Percentiles rank a stretch among this genome's conserved stretches.
Evolutionary conservation across 2,329 filamentous ascomycete genomes (phyloP).

Genomic region (Cytospora chrysosperma): DNA sequence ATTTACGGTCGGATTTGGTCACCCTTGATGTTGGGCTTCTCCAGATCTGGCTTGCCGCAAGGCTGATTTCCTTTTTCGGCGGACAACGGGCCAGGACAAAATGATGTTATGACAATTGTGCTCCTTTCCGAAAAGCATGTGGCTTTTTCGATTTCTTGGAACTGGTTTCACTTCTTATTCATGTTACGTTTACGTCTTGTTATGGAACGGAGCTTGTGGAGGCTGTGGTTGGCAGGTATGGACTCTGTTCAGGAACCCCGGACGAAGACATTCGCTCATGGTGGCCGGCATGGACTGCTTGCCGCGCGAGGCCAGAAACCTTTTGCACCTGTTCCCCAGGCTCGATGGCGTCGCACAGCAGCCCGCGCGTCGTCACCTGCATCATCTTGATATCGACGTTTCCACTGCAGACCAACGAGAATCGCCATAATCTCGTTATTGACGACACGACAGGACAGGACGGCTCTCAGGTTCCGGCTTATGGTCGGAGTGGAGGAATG

Average conservation of each 20-base stretch:
- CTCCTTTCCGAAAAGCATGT: slow-evolving; percentile 36
- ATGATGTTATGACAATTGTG: slow-evolving; percentile 42
- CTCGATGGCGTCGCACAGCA: slow-evolving; percentile 9
- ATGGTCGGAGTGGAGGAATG: slow-evolving; percentile 13
- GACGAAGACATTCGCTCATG: slow-evolving; percentile 24
- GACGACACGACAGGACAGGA: slow-evolving; percentile 23
- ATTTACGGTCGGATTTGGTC: slow-evolving; percentile 53
- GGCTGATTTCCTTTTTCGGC: slow-evolving; percentile 50
- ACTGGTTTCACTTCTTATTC: slow-evolving; percentile 39
- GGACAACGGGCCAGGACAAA: slow-evolving; percentile 43
- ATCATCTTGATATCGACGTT: slow-evolving; percentile 22
- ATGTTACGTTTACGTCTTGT: slow-evolving; percentile 26
- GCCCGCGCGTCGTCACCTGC: slow-evolving; percentile 13
- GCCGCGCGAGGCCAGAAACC: slow-evolving; percentile 2
- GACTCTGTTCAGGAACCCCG: slow-evolving; percentile 18
- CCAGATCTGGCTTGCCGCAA: slow-evolving; percentile 65
- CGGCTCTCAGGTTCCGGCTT: slow-evolving; percentile 16
- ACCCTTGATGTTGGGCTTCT: slow-evolving; percentile 46
- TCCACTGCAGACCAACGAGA: slow-evolving; percentile 24
- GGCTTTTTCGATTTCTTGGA: slow-evolving; percentile 33
- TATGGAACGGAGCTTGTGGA: slow-evolving; percentile 17
- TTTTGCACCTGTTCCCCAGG: slow-evolving; percentile 13
- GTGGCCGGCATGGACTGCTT: slow-evolving; percentile 10
- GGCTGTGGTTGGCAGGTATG: slow-evolving; percentile 12
- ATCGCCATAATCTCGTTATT: slow-evolving; percentile 26